Conservation (phyloP, 2,329 filamentous ascomycete species). For the Stemphylium vesicarium region DNA sequence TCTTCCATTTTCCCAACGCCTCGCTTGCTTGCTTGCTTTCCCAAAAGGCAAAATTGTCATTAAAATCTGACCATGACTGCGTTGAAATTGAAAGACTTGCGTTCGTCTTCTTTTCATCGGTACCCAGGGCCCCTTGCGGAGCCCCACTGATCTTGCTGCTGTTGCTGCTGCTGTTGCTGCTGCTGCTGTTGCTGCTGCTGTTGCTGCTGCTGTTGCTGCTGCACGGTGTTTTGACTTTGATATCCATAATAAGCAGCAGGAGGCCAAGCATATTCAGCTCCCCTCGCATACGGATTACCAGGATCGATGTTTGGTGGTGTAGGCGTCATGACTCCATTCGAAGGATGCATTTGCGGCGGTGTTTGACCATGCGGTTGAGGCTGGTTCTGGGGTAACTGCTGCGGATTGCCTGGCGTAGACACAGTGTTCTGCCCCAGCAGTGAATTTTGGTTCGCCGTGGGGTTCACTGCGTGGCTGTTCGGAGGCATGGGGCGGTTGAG, state of each 20-base stretch:
- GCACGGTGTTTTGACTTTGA: slow-evolving; percentile 20
- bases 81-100: background rate
- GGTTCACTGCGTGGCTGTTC: slow-evolving; percentile 15
- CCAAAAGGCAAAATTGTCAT: no score
- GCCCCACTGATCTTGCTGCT: slow-evolving; percentile 32
- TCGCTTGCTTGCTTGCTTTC: no score
- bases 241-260: slow-evolving; percentile 34
- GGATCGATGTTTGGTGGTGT: slow-evolving; percentile 23
- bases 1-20: no score
- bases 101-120: slow-evolving; percentile 13
- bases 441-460: slow-evolving; percentile 9
- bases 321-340: slow-evolving; percentile 6
- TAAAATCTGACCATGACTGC: background rate
- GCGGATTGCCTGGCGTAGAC: slow-evolving; percentile 9
- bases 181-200: slow-evolving; percentile 29
- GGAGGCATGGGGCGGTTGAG: slow-evolving; percentile 33
- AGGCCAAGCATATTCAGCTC: slow-evolving; percentile 32
- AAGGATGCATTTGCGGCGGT: slow-evolving; percentile 20
- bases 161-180: slow-evolving; percentile 13
- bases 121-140: slow-evolving; percentile 29
- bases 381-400: slow-evolving; percentile 23
- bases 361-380: slow-evolving; percentile 25
- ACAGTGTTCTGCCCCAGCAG: slow-evolving; percentile 14
- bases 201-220: slow-evolving; percentile 15
- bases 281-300: slow-evolving; percentile 28